These are phyloP conservation scores for Cadophora gregata DNA, from an alignment of 2,329 filamentous ascomycete genomes.

Conservation along the genomic window DNA sequence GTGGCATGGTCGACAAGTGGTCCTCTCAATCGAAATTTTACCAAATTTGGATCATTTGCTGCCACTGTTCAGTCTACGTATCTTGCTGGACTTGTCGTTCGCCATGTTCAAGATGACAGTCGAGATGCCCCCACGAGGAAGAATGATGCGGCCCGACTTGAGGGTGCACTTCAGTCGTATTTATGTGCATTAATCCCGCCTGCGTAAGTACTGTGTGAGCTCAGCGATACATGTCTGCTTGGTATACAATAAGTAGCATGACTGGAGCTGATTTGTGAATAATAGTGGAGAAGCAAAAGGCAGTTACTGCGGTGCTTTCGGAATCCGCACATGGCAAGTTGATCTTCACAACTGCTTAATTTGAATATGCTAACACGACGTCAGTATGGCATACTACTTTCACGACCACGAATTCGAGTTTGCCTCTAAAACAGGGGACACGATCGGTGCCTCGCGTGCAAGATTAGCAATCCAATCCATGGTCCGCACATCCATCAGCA, in stretches of 20 bases:
- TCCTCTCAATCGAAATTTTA: slow-evolving; percentile 19
- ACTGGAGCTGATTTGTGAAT: not conserved
- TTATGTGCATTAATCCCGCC: slow-evolving; percentile 26
- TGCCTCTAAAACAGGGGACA: not conserved
- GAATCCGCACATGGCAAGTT: slow-evolving; percentile 21
- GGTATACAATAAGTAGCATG: too few species aligned
- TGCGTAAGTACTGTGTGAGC: slow-evolving; percentile 26
- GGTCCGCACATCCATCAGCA: slow-evolving; percentile 20
- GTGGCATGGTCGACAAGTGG: not conserved
- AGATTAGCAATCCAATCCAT: slow-evolving; percentile 23
- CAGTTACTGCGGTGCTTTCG: slow-evolving; percentile 28
- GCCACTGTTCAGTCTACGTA: slow-evolving; percentile 28
- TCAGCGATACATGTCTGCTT: too few species aligned
- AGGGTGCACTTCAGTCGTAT: slow-evolving; percentile 29
- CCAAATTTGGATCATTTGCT: slow-evolving; percentile 25
- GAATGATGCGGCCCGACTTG: slow-evolving; percentile 22
- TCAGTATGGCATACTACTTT: slow-evolving; percentile 24
- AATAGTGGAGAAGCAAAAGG: slow-evolving; percentile 23
- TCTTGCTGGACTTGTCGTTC: slow-evolving; percentile 23
- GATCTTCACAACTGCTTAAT: not conserved
- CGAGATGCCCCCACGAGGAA: slow-evolving; percentile 5
- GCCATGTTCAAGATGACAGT: slow-evolving; percentile 22
- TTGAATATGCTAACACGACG: not conserved
- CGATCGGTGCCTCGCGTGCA: slow-evolving; percentile 8
- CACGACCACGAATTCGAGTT: slow-evolving; percentile 22